Conservation (phyloP, 1,284 basidiomycete genomes). For the Ustilago esculenta region DNA sequence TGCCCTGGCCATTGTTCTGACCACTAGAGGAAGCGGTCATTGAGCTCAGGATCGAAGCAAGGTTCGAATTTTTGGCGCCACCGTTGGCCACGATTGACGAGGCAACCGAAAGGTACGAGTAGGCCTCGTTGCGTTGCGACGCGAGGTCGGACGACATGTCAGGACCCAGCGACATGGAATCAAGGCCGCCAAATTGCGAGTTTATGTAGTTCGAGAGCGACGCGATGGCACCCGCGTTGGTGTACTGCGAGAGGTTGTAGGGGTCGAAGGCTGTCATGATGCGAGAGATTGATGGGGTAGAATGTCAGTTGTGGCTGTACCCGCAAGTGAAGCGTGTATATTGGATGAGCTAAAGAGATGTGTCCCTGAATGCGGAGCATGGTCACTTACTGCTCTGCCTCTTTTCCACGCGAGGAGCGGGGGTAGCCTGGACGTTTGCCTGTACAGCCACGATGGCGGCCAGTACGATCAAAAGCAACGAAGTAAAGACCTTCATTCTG, state of each 20-base stretch:
- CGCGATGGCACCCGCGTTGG: slow-evolving; percentile 17
- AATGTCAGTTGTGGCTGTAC: too few relatives aligned
- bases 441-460: slow-evolving; percentile 22
- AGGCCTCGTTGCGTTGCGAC: slow-evolving; percentile 16
- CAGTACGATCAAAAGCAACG: slow-evolving; percentile 24
- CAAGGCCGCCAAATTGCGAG: slow-evolving; percentile 14
- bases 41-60: slow-evolving; percentile 14
- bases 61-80: slow-evolving; percentile 18
- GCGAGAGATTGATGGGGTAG: too few relatives aligned
- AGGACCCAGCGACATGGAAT: slow-evolving; percentile 8
- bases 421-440: slow-evolving; percentile 30
- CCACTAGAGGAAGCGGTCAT: slow-evolving; percentile 8
- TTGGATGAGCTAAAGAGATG: too few relatives aligned
- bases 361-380: too few relatives aligned
- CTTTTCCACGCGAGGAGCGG: slow-evolving; percentile 34
- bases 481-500: slow-evolving; percentile 32
- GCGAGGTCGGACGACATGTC: slow-evolving; percentile 19
- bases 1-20: background rate
- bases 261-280: slow-evolving; percentile 28
- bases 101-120: slow-evolving; percentile 39
- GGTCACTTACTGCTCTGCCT: slow-evolving; percentile 23
- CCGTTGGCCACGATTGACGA: slow-evolving; percentile 28
- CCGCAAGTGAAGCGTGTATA: too few relatives aligned
- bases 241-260: slow-evolving; percentile 37
- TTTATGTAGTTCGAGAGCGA: slow-evolving; percentile 30